Conservation (phyloP, 208 protist genomes). For the Leishmania gerbilli region DNA sequence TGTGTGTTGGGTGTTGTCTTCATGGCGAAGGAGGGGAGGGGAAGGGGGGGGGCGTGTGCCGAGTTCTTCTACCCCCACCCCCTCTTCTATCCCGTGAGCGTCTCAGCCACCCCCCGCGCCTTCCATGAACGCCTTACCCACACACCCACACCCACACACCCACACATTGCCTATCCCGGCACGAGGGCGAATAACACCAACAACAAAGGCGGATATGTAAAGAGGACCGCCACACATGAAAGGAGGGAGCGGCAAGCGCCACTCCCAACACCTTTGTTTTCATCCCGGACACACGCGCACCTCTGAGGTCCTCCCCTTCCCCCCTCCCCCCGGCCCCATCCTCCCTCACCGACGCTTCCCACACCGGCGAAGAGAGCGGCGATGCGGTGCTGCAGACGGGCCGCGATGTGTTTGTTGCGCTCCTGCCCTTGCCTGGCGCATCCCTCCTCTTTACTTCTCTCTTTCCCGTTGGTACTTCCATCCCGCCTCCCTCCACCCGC, state of each 20-base stretch:
- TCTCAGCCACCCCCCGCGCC: not conserved
- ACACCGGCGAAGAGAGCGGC: not conserved
- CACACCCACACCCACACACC: not conserved
- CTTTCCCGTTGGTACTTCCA: not conserved
- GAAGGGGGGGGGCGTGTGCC: no score
- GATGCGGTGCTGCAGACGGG: not conserved
- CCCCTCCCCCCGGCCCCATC: not conserved
- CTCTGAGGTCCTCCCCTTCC: not conserved
- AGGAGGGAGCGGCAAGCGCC: not conserved
- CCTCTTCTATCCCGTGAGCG: not conserved
- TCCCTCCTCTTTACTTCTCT: not conserved
- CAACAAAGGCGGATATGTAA: not conserved
- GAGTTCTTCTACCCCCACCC: not conserved
- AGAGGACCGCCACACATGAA: not conserved
- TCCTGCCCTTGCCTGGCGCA: not conserved
- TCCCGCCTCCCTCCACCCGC: not conserved
- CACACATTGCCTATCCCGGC: not conserved
- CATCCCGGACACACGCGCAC: not conserved
- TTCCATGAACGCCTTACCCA: not conserved
- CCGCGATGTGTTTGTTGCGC: not conserved
- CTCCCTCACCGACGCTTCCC: not conserved
- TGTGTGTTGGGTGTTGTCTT: constrained; percentile 6
- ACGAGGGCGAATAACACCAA: not conserved
- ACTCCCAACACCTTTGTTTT: not conserved
- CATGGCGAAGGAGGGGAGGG: not conserved